Evolutionary conservation across 129 eudicot species (phyloP), one percentile per base, ranked within the genome.

Genomic region (Lactuca saligna): DNA sequence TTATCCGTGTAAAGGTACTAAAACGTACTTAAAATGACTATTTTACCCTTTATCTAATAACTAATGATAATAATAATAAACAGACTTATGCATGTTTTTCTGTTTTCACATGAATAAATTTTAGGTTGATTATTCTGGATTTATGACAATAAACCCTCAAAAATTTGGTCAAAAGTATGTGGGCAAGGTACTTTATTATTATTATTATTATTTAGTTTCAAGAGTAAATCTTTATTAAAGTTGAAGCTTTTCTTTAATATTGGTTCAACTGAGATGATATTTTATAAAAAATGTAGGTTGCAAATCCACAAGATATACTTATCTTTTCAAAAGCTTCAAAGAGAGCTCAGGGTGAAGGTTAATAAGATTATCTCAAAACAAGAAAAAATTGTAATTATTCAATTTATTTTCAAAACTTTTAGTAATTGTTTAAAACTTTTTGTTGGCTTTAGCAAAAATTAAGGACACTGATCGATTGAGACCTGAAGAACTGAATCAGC

Each of bases 111-210:
- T 70, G 58, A 55, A 50, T 34, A 49, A 29, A 57, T 73, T 76
- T 54, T 85, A 93, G 99, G 97, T 93, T 54, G 99, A 93, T 79
- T 93, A 89, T 72, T 93, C 99, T 49, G 97, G 97, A 37, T 89
- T 89, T 78, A 93, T 87, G 95, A 93, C 97, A 4, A 93, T 93
- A 79, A 93, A 93, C 82, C 99, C 99, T 61, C 99, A 93, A 79
- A 87, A 81, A 56, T 93, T 93, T 77, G 99, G 99, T 58, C 99
- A 93, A 69, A 93, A 93, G 61, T 93, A 89, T 83, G 99, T 93
- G 54, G 99, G 99, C 35, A 93, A 89, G 99, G 99, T 93, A 85
- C 41, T n/a, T n/a, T n/a, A n/a, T n/a, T n/a, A n/a, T n/a, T n/a
- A n/a, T n/a, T n/a, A n/a, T n/a, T n/a, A n/a, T n/a, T n/a, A n/a